Conservation (phyloP, 352 stramenopile genomes). For the Halophytophthora polymorphica region DNA sequence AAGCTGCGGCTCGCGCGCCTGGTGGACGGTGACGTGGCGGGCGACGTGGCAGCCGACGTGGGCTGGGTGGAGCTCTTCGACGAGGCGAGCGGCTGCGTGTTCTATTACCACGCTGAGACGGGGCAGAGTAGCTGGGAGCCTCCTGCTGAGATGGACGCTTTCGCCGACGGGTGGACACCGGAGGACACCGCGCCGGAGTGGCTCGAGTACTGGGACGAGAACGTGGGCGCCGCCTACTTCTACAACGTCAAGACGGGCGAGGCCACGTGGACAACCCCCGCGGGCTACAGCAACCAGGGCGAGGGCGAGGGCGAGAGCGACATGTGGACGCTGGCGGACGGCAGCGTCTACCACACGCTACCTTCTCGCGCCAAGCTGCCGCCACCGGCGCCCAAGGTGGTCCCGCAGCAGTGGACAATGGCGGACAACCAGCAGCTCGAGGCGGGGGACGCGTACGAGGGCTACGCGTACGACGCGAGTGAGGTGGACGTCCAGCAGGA, state of each 20-base stretch:
- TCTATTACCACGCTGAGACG: constrained; percentile 65
- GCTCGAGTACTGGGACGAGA: constrained; percentile 78
- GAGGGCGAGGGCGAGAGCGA: constrained; percentile 15
- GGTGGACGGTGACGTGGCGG: constrained; percentile 15
- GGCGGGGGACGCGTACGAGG: constrained; percentile 3
- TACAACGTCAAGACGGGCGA: constrained; percentile 69
- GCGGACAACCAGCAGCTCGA: constrained; percentile 10
- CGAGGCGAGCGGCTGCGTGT: constrained; percentile 55
- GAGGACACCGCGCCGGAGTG: constrained; percentile 30
- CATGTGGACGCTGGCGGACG: constrained; percentile 11
- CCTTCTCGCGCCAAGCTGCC: constrained; percentile 13
- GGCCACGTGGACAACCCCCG: constrained; percentile 60
- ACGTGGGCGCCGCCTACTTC: constrained; percentile 58
- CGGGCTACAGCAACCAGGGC: constrained; percentile 17
- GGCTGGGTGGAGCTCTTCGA: constrained; percentile 74
- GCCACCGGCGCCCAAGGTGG: constrained; percentile 5
- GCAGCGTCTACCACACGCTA: constrained; percentile 18
- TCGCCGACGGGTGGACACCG: constrained; percentile 1
- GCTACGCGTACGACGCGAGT: constrained; percentile 16
- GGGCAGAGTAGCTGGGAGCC: constrained; percentile 53
- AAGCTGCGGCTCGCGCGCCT: constrained; percentile 37
- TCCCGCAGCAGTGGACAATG: constrained; percentile 3
- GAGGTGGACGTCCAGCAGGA: not conserved
- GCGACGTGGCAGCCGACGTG: not conserved
- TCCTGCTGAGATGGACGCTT: constrained; percentile 24